Percentiles rank a stretch among this genome's conserved stretches.
Evolutionary conservation across 1,284 basidiomycete genomes (phyloP).

Genomic region (Moesziomyces antarcticus): DNA sequence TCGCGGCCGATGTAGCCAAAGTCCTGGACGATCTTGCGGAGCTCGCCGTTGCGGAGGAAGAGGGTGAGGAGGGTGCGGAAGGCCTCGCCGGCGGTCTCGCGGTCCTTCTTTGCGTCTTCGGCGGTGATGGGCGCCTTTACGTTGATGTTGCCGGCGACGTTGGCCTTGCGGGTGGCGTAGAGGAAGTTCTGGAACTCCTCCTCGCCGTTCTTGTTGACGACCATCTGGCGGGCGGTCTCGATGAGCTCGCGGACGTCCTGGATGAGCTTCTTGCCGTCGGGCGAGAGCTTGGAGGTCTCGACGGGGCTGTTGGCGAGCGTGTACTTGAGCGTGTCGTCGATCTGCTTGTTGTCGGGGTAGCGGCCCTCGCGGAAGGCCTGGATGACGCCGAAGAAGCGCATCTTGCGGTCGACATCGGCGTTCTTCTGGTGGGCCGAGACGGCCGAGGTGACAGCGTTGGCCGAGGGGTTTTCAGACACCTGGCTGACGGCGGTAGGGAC

Average conservation of each 20-base stretch:
- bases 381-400: conserved; percentile 62
- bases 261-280: conserved; percentile 60
- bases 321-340: conserved; percentile 59
- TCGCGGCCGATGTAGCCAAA: conserved; percentile 73
- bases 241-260: conserved; percentile 59
- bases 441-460: conserved; percentile 45
- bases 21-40: conserved; percentile 61
- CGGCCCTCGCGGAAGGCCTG: conserved; percentile 63
- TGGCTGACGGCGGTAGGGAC: conserved; percentile 33
- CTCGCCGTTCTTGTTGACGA: conserved; percentile 60
- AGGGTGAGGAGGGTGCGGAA: conserved; percentile 63
- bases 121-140: conserved; percentile 47
- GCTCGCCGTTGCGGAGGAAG: conserved; percentile 64
- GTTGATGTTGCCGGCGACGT: conserved; percentile 46
- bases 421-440: conserved; percentile 38
- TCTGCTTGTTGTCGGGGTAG: conserved; percentile 64
- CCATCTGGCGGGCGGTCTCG: conserved; percentile 55
- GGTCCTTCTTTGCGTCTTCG: conserved; percentile 60
- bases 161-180: conserved; percentile 55
- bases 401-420: conserved; percentile 61
- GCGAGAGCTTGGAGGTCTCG: conserved; percentile 55
- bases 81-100: conserved; percentile 61
- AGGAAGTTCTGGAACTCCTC: conserved; percentile 66
- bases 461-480: conserved; percentile 47
- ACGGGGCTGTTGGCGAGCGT: conserved; percentile 56